A percentile compares a stretch with the other conserved stretches of the same genome.
Evolutionary conservation across 208 protist genomes (phyloP).

Genomic region (Trypanosoma mega): DNA sequence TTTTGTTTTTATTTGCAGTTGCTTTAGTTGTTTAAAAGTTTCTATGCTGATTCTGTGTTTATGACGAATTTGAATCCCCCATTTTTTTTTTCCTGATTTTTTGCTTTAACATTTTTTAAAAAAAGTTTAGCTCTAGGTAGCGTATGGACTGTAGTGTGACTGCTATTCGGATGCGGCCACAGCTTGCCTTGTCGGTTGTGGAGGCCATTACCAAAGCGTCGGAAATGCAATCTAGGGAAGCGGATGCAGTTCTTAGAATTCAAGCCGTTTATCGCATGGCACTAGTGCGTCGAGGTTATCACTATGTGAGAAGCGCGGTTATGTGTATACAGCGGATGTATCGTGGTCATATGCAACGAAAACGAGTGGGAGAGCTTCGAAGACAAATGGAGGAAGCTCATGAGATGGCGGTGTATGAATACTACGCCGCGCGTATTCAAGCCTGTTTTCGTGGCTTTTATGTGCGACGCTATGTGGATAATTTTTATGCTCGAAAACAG

Average conservation of each 20-base stretch:
- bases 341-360: conserved; percentile 43
- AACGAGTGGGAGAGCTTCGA: conserved; percentile 20
- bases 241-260: conserved; percentile 37
- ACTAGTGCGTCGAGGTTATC: conserved; percentile 29
- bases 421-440: conserved; percentile 73
- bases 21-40: conserved; percentile 11
- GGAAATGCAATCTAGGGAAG: not conserved
- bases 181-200: conserved; percentile 14
- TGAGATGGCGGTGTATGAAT: conserved; percentile 50
- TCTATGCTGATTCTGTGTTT: conserved; percentile 14
- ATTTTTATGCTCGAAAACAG: conserved; percentile 65
- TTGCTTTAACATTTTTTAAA: conserved; percentile 2
- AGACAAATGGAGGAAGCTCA: conserved; percentile 7
- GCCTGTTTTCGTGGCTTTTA: conserved; percentile 58
- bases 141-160: conserved; percentile 9
- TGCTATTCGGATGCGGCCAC: not conserved
- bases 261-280: conserved; percentile 64
- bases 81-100: conserved; percentile 13
- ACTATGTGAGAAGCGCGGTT: conserved; percentile 13
- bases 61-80: not conserved
- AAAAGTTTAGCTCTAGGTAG: not conserved
- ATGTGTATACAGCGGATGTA: conserved; percentile 55
- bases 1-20: conserved; percentile 5
- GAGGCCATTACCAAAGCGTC: conserved; percentile 12
- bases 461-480: conserved; percentile 37